Percentiles rank a stretch among this genome's conserved stretches.
These are phyloP conservation scores for Alternaria gansuensis DNA, from an alignment of 2,329 filamentous ascomycete species.

Conservation along the genomic window DNA sequence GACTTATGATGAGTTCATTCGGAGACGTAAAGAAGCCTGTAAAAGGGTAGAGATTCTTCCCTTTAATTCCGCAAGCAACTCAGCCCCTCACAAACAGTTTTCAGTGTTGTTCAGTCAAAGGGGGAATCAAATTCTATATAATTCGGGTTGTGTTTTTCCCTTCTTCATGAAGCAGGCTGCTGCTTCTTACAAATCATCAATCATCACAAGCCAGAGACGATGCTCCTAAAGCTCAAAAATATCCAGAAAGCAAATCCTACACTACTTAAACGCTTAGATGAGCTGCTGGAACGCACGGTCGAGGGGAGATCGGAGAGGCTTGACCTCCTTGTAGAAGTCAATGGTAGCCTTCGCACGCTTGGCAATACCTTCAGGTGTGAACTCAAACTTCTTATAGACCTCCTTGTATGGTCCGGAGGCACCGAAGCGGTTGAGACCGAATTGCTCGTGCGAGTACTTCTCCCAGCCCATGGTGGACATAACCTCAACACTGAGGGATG, in stretches of 20 bases:
- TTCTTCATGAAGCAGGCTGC: conserved; percentile 27
- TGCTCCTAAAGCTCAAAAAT: conserved; percentile 5
- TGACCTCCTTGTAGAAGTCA: conserved; percentile 97
- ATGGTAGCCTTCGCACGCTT: conserved; percentile 93
- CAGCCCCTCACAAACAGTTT: no score
- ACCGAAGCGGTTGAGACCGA: conserved; percentile 98
- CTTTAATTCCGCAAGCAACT: not conserved
- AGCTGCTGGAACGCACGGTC: conserved; percentile 98
- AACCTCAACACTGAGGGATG: conserved; percentile 91
- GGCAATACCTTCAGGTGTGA: conserved; percentile 94
- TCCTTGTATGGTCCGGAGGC: conserved; percentile 97
- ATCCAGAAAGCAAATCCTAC: conserved; percentile 13
- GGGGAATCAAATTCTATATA: conserved; percentile 38
- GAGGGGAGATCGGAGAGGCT: conserved; percentile 86
- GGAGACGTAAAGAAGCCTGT: not conserved
- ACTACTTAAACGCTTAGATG: conserved; percentile 67
- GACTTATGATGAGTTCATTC: not conserved
- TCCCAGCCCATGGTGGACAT: conserved; percentile 99
- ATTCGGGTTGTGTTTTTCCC: conserved; percentile 27
- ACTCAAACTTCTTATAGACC: conserved; percentile 99
- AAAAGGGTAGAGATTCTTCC: not conserved
- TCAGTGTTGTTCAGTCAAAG: conserved; percentile 2
- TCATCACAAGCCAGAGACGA: conserved; percentile 14
- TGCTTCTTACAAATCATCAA: conserved; percentile 26
- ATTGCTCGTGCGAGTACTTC: conserved; percentile 99